Evolutionary conservation across 345 rosid genomes (phyloP).

Genomic region (Durio zibethinus): DNA sequence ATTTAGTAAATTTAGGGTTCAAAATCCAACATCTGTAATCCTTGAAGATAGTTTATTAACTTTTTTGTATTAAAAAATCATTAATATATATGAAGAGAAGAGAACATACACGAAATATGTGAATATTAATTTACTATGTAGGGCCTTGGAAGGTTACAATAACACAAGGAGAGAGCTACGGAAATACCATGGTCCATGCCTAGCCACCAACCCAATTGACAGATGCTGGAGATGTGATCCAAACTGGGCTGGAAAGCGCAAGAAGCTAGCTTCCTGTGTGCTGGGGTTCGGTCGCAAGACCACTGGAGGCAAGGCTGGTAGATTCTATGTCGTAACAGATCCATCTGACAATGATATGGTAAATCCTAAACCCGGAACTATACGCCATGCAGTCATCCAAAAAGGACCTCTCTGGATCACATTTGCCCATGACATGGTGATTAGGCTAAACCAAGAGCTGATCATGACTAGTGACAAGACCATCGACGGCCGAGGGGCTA

Average conservation of each 20-base stretch:
- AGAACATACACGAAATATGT: too few species aligned
- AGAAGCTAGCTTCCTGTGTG: constrained; percentile 51
- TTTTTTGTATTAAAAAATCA: too few species aligned
- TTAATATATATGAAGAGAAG: too few species aligned
- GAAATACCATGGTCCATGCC: constrained; percentile 40
- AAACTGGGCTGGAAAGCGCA: constrained; percentile 56
- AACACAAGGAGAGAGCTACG: constrained; percentile 49
- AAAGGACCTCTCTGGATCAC: constrained; percentile 58
- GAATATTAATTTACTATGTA: background rate
- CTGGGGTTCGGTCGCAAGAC: constrained; percentile 66
- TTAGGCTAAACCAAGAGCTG: constrained; percentile 61
- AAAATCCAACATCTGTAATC: too few species aligned
- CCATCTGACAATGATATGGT: constrained; percentile 51
- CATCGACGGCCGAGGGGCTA: constrained; percentile 67
- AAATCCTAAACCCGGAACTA: constrained; percentile 60
- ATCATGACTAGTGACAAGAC: constrained; percentile 61
- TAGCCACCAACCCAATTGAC: constrained; percentile 76
- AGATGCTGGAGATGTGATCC: constrained; percentile 77
- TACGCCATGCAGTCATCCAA: constrained; percentile 59
- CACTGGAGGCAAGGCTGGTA: constrained; percentile 59
- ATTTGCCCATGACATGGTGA: constrained; percentile 58
- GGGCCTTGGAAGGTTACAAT: constrained; percentile 18
- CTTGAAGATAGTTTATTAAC: too few species aligned
- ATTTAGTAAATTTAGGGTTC: too few species aligned
- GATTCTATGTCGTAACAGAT: constrained; percentile 56